These are phyloP conservation scores for Naegleria fowleri DNA, from an alignment of 208 protist species.

Conservation along the genomic window DNA sequence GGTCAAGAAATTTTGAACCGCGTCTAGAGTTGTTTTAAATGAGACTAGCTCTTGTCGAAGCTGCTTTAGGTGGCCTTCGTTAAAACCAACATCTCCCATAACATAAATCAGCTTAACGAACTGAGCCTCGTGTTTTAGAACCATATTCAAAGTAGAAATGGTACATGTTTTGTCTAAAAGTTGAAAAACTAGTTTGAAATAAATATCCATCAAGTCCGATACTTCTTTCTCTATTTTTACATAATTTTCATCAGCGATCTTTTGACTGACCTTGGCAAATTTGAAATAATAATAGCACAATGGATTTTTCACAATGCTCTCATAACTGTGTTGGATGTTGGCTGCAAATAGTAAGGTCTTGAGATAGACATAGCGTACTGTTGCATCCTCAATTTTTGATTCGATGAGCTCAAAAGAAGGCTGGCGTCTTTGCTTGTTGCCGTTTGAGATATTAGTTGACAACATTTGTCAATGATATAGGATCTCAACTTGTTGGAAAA, in stretches of 20 bases:
- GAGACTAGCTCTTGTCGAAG: not conserved
- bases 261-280: not conserved
- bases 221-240: not conserved
- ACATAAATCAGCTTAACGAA: not conserved
- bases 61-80: not conserved
- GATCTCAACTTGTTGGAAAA: not conserved
- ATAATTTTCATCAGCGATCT: not conserved
- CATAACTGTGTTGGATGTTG: not conserved
- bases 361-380: not conserved
- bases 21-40: not conserved
- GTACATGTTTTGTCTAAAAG: not conserved
- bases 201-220: not conserved
- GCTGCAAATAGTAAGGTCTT: not conserved
- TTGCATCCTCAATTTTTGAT: not conserved
- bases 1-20: not conserved
- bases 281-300: not conserved
- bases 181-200: not conserved
- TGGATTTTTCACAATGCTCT: not conserved
- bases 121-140: not conserved
- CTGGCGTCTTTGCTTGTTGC: not conserved
- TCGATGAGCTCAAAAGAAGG: not conserved
- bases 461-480: not conserved
- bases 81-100: constrained; percentile 23
- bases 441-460: not conserved
- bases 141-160: not conserved